Base-by-base conservation (phyloP, 2,329 filamentous ascomycete genomes). In the Penicillium glabrum region DNA sequence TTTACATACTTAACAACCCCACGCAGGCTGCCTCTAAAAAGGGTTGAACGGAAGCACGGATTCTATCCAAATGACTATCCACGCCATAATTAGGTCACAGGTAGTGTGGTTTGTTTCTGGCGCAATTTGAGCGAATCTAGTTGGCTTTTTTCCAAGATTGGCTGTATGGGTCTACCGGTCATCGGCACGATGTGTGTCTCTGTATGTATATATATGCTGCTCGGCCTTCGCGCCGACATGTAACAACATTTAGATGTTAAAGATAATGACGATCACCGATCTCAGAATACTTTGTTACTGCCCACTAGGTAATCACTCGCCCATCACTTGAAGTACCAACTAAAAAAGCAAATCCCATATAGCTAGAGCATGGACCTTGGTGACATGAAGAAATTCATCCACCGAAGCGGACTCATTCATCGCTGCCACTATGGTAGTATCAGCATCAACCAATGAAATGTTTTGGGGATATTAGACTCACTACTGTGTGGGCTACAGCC, bases 11-110 rank as follows among this genome's bases (percentile, higher is more conserved):
- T 53, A 26, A 51, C 29, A 23, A 33, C 16, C 16, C n/a, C 51
- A n/a, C 5, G 60, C 50, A 85, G 82, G 80, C 79, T 57, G 81
- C 82, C 46, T 78, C 81, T 21, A 84, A 82, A 70, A 81, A 80
- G 67, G 68, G 68, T 61, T 80, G 69, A 65, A 57, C 14, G 44
- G 6, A 46, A 45, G 27, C 29, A n/a, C 31, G 26, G 19, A 23
- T 21, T 23, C 19, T 23, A 41, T 11, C 11, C 39, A 14, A 14
- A 23, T 41, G 39, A 19, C 10, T 13, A 23, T 41, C 39, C 13
- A 21, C n/a, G 27, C 27, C 27, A 21, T 8, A 23, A 13, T 41
- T 23, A 5, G n/a, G n/a, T 19, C 6, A 19, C 9, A n/a, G n/a
- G 35, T 13, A 16, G 9, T 39, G 7, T 19, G 8, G 35, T 19